phyloP scores from a whole-genome alignment of 768 basidiomycete species.

The Mycena filopes region DNA sequence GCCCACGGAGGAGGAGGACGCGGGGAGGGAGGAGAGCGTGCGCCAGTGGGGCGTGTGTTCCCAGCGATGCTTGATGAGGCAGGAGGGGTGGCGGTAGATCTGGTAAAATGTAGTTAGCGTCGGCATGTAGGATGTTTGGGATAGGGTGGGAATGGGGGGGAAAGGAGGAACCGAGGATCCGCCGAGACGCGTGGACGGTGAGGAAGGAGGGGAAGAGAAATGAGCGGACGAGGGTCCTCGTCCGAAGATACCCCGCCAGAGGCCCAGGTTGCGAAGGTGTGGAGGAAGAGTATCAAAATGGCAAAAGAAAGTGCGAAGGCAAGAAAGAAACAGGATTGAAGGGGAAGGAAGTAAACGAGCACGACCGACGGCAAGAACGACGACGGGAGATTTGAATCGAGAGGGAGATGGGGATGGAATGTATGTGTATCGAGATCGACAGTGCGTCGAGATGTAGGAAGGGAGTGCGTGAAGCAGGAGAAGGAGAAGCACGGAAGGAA shows the following conservation, averaged over 20 bases:
- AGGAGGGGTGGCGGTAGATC: slow-evolving; percentile 93
- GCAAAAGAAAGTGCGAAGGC: neutral
- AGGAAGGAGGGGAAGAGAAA: neutral
- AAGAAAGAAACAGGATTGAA: too few relatives aligned
- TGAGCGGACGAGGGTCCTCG: too few relatives aligned
- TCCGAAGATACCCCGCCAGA: neutral
- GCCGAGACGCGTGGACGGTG: neutral
- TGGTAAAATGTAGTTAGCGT: slow-evolving; percentile 40
- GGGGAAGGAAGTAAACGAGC: neutral
- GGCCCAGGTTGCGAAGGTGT: too few relatives aligned
- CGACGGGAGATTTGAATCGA: neutral
- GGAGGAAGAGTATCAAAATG: neutral
- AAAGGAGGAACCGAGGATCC: neutral
- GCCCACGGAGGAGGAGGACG: slow-evolving; percentile 11
- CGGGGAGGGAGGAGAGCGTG: slow-evolving; percentile 41
- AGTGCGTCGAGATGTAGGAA: neutral
- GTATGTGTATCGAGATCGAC: too few relatives aligned
- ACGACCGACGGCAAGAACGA: neutral
- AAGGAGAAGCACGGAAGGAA: neutral
- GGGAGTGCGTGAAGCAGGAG: neutral
- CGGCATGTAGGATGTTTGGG: neutral
- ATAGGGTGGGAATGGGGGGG: neutral
- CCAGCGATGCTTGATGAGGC: slow-evolving; percentile 98
- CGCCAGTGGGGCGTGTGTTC: slow-evolving; percentile 98
- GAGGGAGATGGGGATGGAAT: neutral